Percentiles rank a stretch among this genome's conserved stretches.
Evolutionary conservation across 2,329 filamentous ascomycete species (phyloP).

Genomic region (Aspergillus sp.): DNA sequence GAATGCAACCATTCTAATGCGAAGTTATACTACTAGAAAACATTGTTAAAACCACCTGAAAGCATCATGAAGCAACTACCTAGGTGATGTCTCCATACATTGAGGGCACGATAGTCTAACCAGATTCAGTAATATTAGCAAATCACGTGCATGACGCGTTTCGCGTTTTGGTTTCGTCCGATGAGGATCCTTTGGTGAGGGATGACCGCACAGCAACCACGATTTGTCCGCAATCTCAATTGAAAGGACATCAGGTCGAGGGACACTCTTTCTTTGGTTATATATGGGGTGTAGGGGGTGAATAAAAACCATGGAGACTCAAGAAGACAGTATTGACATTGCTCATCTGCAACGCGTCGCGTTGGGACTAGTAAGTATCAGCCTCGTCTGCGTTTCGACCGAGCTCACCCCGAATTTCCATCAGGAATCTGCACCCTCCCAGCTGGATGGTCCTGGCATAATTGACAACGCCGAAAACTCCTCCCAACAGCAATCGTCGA

Average conservation of each 20-base stretch:
- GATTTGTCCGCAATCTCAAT: background rate
- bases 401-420: constrained; percentile 23
- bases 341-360: constrained; percentile 41
- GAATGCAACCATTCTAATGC: background rate
- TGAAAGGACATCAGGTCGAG: background rate
- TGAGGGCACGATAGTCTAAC: constrained; percentile 6
- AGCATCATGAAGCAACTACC: too few relatives aligned
- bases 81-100: too few relatives aligned
- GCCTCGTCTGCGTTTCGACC: constrained; percentile 23
- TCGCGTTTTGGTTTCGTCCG: constrained; percentile 23
- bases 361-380: constrained; percentile 38
- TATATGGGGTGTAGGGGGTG: background rate
- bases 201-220: background rate
- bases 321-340: constrained; percentile 42
- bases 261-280: background rate
- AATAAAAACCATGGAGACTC: constrained; percentile 34
- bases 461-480: constrained; percentile 5
- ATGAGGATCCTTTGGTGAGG: background rate
- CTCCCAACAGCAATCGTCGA: constrained; percentile 5
- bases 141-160: constrained; percentile 31
- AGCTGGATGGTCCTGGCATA: constrained; percentile 16
- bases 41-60: too few relatives aligned
- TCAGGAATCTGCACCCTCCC: constrained; percentile 32
- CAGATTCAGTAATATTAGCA: constrained; percentile 25
- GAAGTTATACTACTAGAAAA: background rate